Conservation (phyloP, 2,329 filamentous ascomycete species). For the Phoma sp. region DNA sequence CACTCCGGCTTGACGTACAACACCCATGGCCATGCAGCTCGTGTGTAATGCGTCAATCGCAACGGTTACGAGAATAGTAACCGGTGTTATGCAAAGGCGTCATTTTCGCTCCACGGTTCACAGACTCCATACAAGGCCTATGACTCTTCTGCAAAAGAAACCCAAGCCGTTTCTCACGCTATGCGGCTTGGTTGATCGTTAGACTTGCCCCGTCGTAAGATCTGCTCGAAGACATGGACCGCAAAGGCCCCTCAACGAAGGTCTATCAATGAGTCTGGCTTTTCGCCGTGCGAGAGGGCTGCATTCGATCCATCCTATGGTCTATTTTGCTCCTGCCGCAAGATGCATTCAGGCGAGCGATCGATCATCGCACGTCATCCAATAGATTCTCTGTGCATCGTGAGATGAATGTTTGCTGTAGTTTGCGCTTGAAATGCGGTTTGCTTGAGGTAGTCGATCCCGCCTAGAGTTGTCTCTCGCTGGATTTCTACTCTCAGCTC, state of each 20-base stretch:
- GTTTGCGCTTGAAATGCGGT: constrained; percentile 18
- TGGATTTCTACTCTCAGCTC: constrained; percentile 36
- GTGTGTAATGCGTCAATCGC: constrained; percentile 16
- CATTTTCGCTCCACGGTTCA: constrained; percentile 26
- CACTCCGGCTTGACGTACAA: constrained; percentile 27
- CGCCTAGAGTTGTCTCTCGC: constrained; percentile 25
- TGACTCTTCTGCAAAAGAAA: constrained; percentile 41
- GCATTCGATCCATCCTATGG: constrained; percentile 31
- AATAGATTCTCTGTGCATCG: constrained; percentile 20
- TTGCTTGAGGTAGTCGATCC: constrained; percentile 13
- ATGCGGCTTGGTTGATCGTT: constrained; percentile 39
- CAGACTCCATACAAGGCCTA: constrained; percentile 32
- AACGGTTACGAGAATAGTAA: constrained; percentile 40
- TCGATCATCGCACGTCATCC: constrained; percentile 23
- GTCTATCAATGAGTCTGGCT: constrained; percentile 29
- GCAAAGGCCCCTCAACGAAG: constrained; percentile 32
- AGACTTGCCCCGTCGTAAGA: constrained; percentile 18
- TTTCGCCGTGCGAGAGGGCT: constrained; percentile 30
- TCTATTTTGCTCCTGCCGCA: constrained; percentile 25
- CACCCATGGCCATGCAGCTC: constrained; percentile 13
- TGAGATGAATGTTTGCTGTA: constrained; percentile 23
- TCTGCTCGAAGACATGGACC: constrained; percentile 17
- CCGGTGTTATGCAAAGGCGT: constrained; percentile 25
- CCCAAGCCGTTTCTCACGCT: constrained; percentile 28
- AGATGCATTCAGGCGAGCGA: constrained; percentile 17